phyloP scores from a whole-genome alignment of 805 yeast genomes.

The Pichia ethanolica region DNA sequence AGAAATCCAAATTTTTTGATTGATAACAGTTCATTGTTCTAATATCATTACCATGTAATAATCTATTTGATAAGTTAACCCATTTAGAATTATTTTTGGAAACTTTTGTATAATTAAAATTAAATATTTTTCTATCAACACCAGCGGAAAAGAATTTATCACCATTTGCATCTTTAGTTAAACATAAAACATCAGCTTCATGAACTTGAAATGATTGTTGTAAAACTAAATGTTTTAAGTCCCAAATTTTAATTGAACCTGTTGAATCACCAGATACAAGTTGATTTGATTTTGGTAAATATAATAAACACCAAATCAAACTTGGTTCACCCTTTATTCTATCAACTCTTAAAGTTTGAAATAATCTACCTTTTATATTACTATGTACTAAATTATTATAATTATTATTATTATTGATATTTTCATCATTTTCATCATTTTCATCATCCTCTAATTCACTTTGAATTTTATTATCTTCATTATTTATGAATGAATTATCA shows the following conservation, averaged over 20 bases:
- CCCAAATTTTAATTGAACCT: slow-evolving; percentile 93
- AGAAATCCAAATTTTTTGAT: slow-evolving; percentile 55
- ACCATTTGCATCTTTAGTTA: slow-evolving; percentile 54
- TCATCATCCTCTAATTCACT: neutral
- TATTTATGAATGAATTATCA: neutral
- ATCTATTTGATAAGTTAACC: slow-evolving; percentile 68
- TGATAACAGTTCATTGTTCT: slow-evolving; percentile 69
- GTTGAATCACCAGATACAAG: slow-evolving; percentile 96
- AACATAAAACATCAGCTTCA: slow-evolving; percentile 82
- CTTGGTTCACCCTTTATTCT: slow-evolving; percentile 81
- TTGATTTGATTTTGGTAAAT: slow-evolving; percentile 56
- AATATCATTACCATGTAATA: slow-evolving; percentile 81
- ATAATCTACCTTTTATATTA: slow-evolving; percentile 50
- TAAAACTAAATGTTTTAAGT: slow-evolving; percentile 64
- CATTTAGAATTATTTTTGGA: slow-evolving; percentile 44
- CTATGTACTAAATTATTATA: neutral
- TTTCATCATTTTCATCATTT: slow-evolving; percentile 4
- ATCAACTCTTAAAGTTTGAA: slow-evolving; percentile 87
- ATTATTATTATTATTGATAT: slow-evolving; percentile 9
- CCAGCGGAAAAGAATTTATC: slow-evolving; percentile 79
- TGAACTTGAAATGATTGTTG: slow-evolving; percentile 77
- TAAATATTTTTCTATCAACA: slow-evolving; percentile 84
- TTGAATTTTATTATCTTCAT: too few species aligned
- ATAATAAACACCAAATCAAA: slow-evolving; percentile 79
- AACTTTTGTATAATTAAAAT: slow-evolving; percentile 46